Conservation (phyloP, 2,329 filamentous ascomycete species). For the Neofusicoccum sp. region DNA sequence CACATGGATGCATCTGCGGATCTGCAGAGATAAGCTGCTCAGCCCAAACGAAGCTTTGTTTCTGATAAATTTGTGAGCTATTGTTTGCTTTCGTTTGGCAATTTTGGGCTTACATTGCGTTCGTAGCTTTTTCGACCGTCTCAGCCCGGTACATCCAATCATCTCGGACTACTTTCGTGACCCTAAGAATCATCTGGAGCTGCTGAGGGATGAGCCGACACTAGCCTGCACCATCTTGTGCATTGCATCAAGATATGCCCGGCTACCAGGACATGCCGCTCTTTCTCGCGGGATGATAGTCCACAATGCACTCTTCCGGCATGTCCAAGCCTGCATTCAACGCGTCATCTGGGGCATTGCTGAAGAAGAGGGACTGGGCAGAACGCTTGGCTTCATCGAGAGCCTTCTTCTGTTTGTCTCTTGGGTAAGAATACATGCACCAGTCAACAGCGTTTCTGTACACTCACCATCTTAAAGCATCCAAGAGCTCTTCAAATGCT, state of each 20-base stretch:
- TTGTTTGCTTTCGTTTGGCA: background rate
- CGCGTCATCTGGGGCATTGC: constrained; percentile 8
- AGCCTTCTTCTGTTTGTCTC: background rate
- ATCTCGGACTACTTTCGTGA: constrained; percentile 13
- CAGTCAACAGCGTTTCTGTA: background rate
- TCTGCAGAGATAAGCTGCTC: constrained; percentile 9
- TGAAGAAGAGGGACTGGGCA: constrained; percentile 1
- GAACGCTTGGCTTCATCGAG: constrained; percentile 7
- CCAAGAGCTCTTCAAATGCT: constrained; percentile 6
- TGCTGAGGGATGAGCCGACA: constrained; percentile 9
- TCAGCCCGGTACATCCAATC: constrained; percentile 1
- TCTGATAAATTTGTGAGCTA: constrained; percentile 11
- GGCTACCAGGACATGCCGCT: constrained; percentile 7
- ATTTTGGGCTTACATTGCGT: background rate
- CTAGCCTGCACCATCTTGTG: constrained; percentile 8
- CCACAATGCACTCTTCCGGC: constrained; percentile 5
- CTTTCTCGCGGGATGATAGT: background rate
- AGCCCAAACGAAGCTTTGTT: constrained; percentile 6
- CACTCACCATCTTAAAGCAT: background rate
- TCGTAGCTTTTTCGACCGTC: constrained; percentile 2
- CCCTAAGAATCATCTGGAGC: constrained; percentile 4
- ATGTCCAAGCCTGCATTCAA: background rate
- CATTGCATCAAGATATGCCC: background rate
- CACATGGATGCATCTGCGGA: constrained; percentile 13
- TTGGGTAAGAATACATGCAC: background rate